These are phyloP conservation scores for Aspergillus sp. DNA, from an alignment of 2,329 filamentous ascomycete genomes.

Conservation along the genomic window DNA sequence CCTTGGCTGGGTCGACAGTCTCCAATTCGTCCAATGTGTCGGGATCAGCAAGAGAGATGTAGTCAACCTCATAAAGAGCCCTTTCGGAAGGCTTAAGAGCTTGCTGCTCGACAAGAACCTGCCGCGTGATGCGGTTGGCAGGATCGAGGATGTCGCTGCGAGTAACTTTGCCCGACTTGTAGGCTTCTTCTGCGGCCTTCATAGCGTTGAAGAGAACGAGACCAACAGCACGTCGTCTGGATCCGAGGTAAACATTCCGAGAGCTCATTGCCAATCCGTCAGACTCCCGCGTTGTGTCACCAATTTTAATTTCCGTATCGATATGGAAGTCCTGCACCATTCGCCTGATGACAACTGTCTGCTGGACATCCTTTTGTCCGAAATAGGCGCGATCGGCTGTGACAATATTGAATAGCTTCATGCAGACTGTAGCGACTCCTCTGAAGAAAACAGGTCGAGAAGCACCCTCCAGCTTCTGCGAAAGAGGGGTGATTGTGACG, in stretches of 20 bases:
- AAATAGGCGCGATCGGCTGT: constrained; percentile 80
- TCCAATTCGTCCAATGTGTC: constrained; percentile 76
- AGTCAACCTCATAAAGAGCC: constrained; percentile 78
- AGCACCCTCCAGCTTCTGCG: constrained; percentile 74
- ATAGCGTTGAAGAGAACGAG: constrained; percentile 69
- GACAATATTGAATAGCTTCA: constrained; percentile 85
- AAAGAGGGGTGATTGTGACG: constrained; percentile 82
- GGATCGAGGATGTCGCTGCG: constrained; percentile 67
- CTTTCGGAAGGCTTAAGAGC: constrained; percentile 56
- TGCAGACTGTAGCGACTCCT: constrained; percentile 92
- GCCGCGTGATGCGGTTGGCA: constrained; percentile 58
- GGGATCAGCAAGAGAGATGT: constrained; percentile 84
- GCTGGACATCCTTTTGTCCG: constrained; percentile 96
- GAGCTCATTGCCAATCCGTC: constrained; percentile 90
- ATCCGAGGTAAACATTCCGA: constrained; percentile 86
- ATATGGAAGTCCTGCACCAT: constrained; percentile 87
- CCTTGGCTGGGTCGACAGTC: constrained; percentile 61
- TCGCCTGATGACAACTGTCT: constrained; percentile 81
- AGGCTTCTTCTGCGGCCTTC: constrained; percentile 64
- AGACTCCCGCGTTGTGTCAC: constrained; percentile 67
- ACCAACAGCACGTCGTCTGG: constrained; percentile 65
- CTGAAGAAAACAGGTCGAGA: constrained; percentile 92
- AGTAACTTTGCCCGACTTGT: constrained; percentile 49
- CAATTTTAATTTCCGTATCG: constrained; percentile 67
- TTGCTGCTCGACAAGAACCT: constrained; percentile 57